phyloP scores from a whole-genome alignment of 1,139 yeast species.

The Taphrina flavorubra region DNA sequence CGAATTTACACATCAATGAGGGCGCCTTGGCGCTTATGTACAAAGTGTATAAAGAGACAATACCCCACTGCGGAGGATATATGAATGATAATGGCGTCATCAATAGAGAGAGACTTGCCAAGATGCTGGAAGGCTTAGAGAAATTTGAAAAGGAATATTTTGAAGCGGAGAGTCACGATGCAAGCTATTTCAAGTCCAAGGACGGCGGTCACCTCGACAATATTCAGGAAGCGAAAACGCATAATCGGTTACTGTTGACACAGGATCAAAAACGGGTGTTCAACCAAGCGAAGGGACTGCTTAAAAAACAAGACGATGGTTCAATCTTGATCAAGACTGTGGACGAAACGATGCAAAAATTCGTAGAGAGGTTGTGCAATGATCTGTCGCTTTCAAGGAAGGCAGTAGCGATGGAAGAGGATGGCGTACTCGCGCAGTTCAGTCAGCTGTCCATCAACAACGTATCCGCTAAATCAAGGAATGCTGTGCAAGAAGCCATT shows the following conservation, averaged over 20 bases:
- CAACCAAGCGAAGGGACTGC: constrained; percentile 50
- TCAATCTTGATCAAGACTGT: constrained; percentile 36
- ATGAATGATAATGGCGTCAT: constrained; percentile 82
- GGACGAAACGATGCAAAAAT: constrained; percentile 47
- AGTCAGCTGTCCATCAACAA: constrained; percentile 36
- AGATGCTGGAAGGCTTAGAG: constrained; percentile 83
- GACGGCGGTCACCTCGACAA: constrained; percentile 64
- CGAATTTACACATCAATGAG: constrained; percentile 88
- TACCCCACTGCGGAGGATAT: constrained; percentile 79
- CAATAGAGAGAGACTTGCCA: constrained; percentile 69
- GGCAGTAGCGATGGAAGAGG: constrained; percentile 63
- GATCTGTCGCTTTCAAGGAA: constrained; percentile 64
- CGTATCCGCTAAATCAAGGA: constrained; percentile 47
- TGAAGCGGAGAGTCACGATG: constrained; percentile 74
- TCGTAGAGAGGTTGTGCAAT: constrained; percentile 49
- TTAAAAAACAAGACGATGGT: constrained; percentile 24
- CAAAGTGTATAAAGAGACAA: constrained; percentile 82
- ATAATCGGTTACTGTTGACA: constrained; percentile 68
- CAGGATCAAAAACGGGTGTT: constrained; percentile 73
- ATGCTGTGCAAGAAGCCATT: constrained; percentile 48
- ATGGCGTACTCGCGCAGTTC: constrained; percentile 53
- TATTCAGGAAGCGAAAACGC: constrained; percentile 45
- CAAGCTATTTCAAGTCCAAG: constrained; percentile 85
- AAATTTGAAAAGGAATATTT: constrained; percentile 64
- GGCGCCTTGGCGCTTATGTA: constrained; percentile 93